Evolutionary conservation across 805 yeast genomes (phyloP).

Genomic region (Monosporozyma aquatica): DNA sequence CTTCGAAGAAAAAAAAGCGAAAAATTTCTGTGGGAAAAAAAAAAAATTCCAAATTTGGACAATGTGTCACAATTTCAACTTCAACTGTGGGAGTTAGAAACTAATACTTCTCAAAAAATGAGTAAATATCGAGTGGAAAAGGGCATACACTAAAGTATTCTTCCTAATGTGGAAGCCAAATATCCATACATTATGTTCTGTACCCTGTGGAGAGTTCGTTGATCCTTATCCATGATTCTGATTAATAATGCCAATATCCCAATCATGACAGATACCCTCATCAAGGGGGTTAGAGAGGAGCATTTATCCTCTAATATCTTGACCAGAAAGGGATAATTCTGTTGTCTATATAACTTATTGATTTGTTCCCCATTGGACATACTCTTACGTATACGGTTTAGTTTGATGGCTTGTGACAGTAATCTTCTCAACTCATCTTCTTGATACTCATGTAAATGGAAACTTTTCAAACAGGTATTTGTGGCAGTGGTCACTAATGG

Average conservation of each 20-base stretch:
- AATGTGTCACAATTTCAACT: too few species aligned
- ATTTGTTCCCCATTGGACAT: neutral
- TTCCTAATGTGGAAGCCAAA: neutral
- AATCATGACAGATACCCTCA: neutral
- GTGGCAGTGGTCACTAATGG: constrained; percentile 24
- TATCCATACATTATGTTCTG: neutral
- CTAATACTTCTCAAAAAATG: too few species aligned
- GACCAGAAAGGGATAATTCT: neutral
- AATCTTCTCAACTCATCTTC: neutral
- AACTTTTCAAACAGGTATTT: constrained; percentile 5
- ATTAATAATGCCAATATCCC: neutral
- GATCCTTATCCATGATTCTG: neutral
- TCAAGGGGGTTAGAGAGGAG: neutral
- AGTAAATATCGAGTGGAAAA: too few species aligned
- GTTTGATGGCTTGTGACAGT: neutral
- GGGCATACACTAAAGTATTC: too few species aligned
- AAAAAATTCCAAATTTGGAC: too few species aligned
- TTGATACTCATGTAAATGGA: neutral
- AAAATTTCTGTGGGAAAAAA: too few species aligned
- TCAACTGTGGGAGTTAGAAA: too few species aligned
- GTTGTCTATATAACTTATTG: neutral
- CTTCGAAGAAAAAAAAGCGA: too few species aligned
- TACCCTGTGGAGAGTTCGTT: neutral
- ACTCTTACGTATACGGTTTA: neutral
- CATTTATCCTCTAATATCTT: neutral